phyloP scores from a whole-genome alignment of 768 basidiomycete species.

The Strobilomyces dryophilus region DNA sequence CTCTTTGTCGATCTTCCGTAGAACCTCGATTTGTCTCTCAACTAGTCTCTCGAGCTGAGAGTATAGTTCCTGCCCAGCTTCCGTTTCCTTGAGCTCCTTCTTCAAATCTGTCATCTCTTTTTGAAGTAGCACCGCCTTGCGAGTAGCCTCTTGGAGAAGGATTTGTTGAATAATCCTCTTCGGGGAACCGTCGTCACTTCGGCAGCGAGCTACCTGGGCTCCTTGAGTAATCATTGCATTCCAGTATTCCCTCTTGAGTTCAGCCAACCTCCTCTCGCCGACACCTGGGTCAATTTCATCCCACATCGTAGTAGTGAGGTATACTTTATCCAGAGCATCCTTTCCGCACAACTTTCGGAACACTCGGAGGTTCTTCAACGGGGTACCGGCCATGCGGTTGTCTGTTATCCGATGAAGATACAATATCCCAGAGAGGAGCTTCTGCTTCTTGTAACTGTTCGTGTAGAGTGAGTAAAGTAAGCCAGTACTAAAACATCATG shows the following conservation, averaged over 20 bases:
- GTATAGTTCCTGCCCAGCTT: constrained; percentile 5
- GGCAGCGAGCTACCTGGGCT: constrained; percentile 5
- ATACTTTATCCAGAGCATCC: constrained; percentile 29
- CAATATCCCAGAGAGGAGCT: constrained; percentile 31
- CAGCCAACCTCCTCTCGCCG: constrained; percentile 16
- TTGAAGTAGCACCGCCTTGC: constrained; percentile 1
- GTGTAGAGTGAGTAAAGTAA: too few species aligned
- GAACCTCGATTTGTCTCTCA: constrained; percentile 5
- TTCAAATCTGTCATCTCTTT: constrained; percentile 4
- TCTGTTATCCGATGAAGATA: constrained; percentile 41
- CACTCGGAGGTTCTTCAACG: constrained; percentile 31
- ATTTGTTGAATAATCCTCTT: constrained; percentile 8
- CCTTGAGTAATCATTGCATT: constrained; percentile 8
- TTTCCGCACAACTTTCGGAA: constrained; percentile 28
- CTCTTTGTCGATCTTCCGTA: constrained; percentile 9
- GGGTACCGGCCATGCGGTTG: constrained; percentile 33
- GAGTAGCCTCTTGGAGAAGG: not conserved
- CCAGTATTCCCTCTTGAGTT: constrained; percentile 11
- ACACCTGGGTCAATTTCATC: constrained; percentile 15
- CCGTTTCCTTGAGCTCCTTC: constrained; percentile 8
- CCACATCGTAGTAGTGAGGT: constrained; percentile 32
- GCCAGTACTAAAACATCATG: not conserved
- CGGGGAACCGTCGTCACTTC: constrained; percentile 7
- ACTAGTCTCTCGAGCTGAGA: constrained; percentile 7
- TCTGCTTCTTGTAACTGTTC: constrained; percentile 8